A percentile compares a stretch with the other conserved stretches of the same genome.
Evolutionary conservation across 1,284 basidiomycete genomes (phyloP).

Genomic region (Fistulinella cinereoalba): DNA sequence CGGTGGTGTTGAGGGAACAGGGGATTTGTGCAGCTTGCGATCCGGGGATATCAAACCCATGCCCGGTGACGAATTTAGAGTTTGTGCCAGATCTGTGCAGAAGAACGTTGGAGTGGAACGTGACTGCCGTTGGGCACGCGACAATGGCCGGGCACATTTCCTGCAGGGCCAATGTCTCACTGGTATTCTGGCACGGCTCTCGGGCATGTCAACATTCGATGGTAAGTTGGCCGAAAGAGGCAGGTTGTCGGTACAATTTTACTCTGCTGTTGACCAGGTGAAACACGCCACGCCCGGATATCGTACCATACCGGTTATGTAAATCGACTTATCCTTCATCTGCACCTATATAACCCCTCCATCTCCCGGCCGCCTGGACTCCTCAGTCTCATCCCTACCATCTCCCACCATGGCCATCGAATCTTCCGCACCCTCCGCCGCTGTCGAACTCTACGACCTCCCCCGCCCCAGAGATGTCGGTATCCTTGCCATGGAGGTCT

Average conservation of each 20-base stretch:
- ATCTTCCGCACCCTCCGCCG: slow-evolving; percentile 8
- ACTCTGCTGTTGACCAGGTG: too few species aligned
- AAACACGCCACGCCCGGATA: slow-evolving; percentile 22
- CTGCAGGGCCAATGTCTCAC: too few species aligned
- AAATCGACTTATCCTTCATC: slow-evolving; percentile 9
- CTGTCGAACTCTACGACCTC: slow-evolving; percentile 17
- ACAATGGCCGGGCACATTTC: too few species aligned
- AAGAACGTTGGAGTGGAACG: not conserved
- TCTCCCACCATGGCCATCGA: slow-evolving; percentile 26
- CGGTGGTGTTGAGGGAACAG: too few species aligned
- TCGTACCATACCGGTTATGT: slow-evolving; percentile 37
- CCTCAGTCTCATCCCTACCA: slow-evolving; percentile 1
- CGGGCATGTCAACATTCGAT: too few species aligned
- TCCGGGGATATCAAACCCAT: too few species aligned
- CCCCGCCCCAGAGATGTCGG: slow-evolving; percentile 87
- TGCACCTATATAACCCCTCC: slow-evolving; percentile 22
- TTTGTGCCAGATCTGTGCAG: too few species aligned
- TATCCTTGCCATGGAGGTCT: slow-evolving; percentile 89
- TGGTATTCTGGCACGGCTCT: too few species aligned
- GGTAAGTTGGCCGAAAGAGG: not conserved
- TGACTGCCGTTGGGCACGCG: not conserved
- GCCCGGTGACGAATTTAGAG: too few species aligned
- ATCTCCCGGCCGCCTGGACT: slow-evolving; percentile 2
- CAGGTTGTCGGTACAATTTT: too few species aligned
- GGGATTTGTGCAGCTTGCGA: too few species aligned